Evolutionary conservation across 306 rosid species (phyloP).

Genomic region (Quercus dentata): DNA sequence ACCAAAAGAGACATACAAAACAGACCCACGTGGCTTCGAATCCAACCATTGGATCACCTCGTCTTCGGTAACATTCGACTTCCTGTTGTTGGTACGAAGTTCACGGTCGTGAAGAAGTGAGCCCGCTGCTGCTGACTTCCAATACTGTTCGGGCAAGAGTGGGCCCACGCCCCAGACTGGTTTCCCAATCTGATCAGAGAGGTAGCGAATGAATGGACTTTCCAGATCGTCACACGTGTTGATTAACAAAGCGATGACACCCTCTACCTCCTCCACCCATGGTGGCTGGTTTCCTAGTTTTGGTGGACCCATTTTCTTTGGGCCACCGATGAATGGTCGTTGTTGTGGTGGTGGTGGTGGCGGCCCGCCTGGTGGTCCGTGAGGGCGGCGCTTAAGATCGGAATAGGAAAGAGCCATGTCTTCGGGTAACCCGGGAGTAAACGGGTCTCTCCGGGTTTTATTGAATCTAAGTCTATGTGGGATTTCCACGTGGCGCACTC

Average conservation of each 20-base stretch:
- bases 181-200: conserved; percentile 18
- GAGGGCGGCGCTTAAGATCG: conserved; percentile 33
- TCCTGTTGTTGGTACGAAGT: conserved; percentile 33
- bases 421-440: conserved; percentile 50
- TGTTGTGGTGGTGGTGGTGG: background rate
- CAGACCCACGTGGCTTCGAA: conserved; percentile 44
- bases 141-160: conserved; percentile 56
- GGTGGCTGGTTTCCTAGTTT: conserved; percentile 29
- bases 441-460: conserved; percentile 42
- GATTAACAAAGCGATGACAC: conserved; percentile 35
- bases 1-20: conserved; percentile 53
- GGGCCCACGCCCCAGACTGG: conserved; percentile 78
- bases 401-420: conserved; percentile 40
- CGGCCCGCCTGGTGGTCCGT: background rate
- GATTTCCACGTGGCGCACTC: conserved; percentile 56
- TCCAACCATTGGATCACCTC: conserved; percentile 60
- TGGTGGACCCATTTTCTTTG: conserved; percentile 30
- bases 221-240: conserved; percentile 79
- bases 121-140: conserved; percentile 34
- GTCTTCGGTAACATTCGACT: conserved; percentile 39
- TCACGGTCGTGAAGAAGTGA: conserved; percentile 38
- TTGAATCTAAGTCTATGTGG: conserved; percentile 7
- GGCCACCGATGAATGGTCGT: conserved; percentile 5
- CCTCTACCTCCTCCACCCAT: conserved; percentile 30
- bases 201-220: conserved; percentile 42